Evolutionary conservation across 495 filamentous ascomycete genomes (phyloP), one percentile per base, ranked within the genome.

Genomic region (Daldinia vernicosa): DNA sequence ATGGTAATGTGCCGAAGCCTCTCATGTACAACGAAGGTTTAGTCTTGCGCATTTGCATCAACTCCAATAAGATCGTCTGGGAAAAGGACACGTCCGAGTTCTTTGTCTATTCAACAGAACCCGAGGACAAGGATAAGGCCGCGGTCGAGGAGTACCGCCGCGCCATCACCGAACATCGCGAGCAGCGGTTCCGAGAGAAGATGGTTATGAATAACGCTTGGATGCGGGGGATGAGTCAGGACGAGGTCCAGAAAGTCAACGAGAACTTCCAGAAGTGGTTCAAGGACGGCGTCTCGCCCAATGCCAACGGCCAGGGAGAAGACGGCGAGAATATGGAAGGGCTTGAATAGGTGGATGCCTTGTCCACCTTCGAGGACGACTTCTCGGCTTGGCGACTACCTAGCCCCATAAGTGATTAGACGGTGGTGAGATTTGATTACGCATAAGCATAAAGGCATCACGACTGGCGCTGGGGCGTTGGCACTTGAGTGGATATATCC

Each of bases 31-130:
- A 89, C 45, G 94, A 97, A 70, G 88, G 90, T n/a, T 82, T 97
- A 28, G 84, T 89, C 26, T 85, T 96, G 40, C 85, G 91, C 22
- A 92, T 97, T 75, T 92, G 89, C 71, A 89, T 94, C 43, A 91
- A 92, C 74, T 92, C 88, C 57, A 95, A 92, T 77, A 90, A 91
- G 69, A 89, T 94, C 69, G 83, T 93, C 24, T 97, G 92, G 81
- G 87, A 91, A 68, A 87, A 89, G 9, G 82, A 84, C 11, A 94
- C 91, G 37, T 78, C 76, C 63, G 81, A 88, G 67, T 87, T 75
- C 68, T 85, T 85, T 71, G 72, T 86, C 50, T 87, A 86, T 63
- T 75, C 77, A 50, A 75, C 72, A 65, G 74, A 66, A 69, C 75
- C 74, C 22, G 75, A 67, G 47, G 60, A 74, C 14, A 78, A 79